Conservation (phyloP, 2,329 filamentous ascomycete genomes). For the Emmonsiellopsis sp. region DNA sequence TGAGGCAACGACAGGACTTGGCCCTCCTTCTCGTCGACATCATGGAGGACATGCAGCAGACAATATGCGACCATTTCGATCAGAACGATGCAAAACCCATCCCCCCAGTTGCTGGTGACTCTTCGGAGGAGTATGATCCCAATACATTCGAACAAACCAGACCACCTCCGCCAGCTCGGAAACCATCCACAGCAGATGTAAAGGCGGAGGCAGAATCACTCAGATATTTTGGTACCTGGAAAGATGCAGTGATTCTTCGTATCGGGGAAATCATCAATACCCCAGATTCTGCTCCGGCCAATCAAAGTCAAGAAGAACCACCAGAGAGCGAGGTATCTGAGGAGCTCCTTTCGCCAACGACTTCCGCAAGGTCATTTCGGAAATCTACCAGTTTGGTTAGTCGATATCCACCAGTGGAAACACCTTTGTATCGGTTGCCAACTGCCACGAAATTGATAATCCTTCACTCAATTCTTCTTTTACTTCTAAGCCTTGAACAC, state of each 20-base stretch:
- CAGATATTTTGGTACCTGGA: conserved; percentile 71
- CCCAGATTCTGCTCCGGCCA: not conserved
- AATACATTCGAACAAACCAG: not conserved
- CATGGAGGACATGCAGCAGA: conserved; percentile 31
- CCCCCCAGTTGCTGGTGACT: not conserved
- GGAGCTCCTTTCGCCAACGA: not conserved
- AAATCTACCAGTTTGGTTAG: not conserved
- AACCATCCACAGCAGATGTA: conserved; percentile 31
- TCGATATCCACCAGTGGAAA: conserved; percentile 49
- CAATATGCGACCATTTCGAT: conserved; percentile 30
- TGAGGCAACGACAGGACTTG: conserved; percentile 33
- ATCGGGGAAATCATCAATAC: conserved; percentile 58
- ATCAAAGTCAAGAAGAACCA: not conserved
- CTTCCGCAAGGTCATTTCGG: not conserved
- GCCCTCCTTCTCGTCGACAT: conserved; percentile 32
- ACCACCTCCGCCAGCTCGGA: not conserved
- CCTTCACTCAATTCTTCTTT: conserved; percentile 60
- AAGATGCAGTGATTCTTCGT: conserved; percentile 57
- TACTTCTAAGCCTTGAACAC: conserved; percentile 66
- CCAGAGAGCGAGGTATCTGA: not conserved
- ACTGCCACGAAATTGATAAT: conserved; percentile 49
- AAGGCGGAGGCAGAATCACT: conserved; percentile 54
- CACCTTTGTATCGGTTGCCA: conserved; percentile 39
- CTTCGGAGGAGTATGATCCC: not conserved
- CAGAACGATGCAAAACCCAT: not conserved